Percentiles rank a stretch among this genome's conserved stretches.
These are phyloP conservation scores for Sugiyamaella valdiviana DNA, from an alignment of 805 yeast genomes.

Conservation along the genomic window DNA sequence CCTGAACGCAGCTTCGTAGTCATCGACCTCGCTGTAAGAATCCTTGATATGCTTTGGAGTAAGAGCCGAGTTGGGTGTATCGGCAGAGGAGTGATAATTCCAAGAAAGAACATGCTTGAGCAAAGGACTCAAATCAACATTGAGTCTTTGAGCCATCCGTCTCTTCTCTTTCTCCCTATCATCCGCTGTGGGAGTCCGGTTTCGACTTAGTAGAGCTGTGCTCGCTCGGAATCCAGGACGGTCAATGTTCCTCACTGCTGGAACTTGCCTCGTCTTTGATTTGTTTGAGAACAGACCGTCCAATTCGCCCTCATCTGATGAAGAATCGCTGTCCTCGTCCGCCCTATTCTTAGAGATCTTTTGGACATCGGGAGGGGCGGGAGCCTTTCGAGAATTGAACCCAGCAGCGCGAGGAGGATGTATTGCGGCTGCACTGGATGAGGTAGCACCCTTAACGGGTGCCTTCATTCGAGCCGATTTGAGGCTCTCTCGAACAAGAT, in stretches of 20 bases:
- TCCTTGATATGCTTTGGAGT: conserved; percentile 47
- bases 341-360: conserved; percentile 12
- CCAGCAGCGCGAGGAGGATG: conserved; percentile 48
- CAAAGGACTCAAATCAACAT: conserved; percentile 70
- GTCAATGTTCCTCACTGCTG: conserved; percentile 11
- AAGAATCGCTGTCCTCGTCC: conserved; percentile 19
- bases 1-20: conserved; percentile 62
- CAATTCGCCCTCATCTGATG: conserved; percentile 38
- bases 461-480: conserved; percentile 12
- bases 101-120: conserved; percentile 66
- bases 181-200: conserved; percentile 19
- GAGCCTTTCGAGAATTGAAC: conserved; percentile 34
- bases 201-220: neutral
- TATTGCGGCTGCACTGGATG: conserved; percentile 13
- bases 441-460: conserved; percentile 1
- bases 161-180: conserved; percentile 57
- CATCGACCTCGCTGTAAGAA: conserved; percentile 50
- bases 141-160: conserved; percentile 69
- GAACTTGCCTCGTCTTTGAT: conserved; percentile 27
- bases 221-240: conserved; percentile 8
- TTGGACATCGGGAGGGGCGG: neutral
- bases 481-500: conserved; percentile 19
- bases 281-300: conserved; percentile 33
- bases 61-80: conserved; percentile 44
- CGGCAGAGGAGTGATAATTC: conserved; percentile 57